A percentile compares a stretch with the other conserved stretches of the same genome.
These are phyloP conservation scores for Claviceps purpurea DNA, from an alignment of 2,329 filamentous ascomycete species.

Conservation along the genomic window DNA sequence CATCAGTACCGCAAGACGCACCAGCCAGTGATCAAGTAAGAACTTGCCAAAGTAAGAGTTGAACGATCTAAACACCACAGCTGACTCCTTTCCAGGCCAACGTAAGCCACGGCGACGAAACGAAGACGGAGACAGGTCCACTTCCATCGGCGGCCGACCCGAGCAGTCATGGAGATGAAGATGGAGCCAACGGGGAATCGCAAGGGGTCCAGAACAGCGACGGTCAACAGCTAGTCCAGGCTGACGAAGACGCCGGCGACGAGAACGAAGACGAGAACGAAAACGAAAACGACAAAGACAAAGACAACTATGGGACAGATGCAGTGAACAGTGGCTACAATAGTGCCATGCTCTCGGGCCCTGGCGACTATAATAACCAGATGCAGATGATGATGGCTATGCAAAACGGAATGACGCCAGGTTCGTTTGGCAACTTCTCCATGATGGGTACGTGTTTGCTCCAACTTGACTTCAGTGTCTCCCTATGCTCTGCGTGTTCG, in stretches of 20 bases:
- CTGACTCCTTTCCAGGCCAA: slow-evolving; percentile 1
- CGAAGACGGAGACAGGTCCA: not conserved
- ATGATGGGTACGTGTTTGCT: slow-evolving; percentile 68
- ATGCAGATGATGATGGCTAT: slow-evolving; percentile 73
- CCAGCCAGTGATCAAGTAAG: slow-evolving; percentile 1
- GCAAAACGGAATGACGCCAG: slow-evolving; percentile 51
- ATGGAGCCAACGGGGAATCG: not conserved
- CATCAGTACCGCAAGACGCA: not conserved
- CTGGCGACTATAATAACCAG: slow-evolving; percentile 51
- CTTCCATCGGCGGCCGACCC: not conserved
- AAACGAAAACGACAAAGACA: slow-evolving; percentile 16
- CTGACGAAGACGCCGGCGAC: slow-evolving; percentile 8
- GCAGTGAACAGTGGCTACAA: slow-evolving; percentile 36
- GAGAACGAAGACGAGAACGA: slow-evolving; percentile 15
- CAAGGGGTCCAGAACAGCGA: not conserved
- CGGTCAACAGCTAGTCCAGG: slow-evolving; percentile 6
- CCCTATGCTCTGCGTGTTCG: no score
- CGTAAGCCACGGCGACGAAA: not conserved
- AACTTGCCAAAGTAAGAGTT: not conserved
- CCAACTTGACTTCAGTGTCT: not conserved
- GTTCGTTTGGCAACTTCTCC: slow-evolving; percentile 45
- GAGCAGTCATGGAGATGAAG: slow-evolving; percentile 1
- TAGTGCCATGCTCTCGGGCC: slow-evolving; percentile 44
- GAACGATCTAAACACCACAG: not conserved
- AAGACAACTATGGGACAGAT: slow-evolving; percentile 22